phyloP scores from a whole-genome alignment of 129 eudicot genomes.

The Cynara cardunculus region DNA sequence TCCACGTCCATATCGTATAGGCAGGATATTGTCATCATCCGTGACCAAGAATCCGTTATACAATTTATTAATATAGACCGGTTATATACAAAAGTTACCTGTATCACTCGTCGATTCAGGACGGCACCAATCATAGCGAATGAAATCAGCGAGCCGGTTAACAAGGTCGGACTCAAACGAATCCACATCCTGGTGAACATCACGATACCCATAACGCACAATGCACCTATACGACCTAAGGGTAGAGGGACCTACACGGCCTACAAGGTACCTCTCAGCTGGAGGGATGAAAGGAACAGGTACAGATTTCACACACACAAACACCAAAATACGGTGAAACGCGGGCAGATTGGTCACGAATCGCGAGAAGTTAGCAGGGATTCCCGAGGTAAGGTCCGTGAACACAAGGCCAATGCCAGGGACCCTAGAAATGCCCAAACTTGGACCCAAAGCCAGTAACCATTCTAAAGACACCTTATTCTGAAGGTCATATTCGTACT shows the following conservation, averaged over 20 bases:
- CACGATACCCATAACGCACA: conserved; percentile 77
- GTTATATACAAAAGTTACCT: conserved; percentile 17
- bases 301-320: conserved; percentile 67
- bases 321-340: conserved; percentile 71
- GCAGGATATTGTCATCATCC: neutral
- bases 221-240: conserved; percentile 71
- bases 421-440: conserved; percentile 65
- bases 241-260: conserved; percentile 74
- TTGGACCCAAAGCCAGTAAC: conserved; percentile 68
- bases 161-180: conserved; percentile 55
- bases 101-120: conserved; percentile 18
- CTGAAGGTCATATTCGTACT: conserved; percentile 67
- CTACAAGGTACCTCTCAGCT: conserved; percentile 64
- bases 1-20: neutral
- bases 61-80: neutral
- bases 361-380: conserved; percentile 85
- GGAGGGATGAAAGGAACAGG: conserved; percentile 67
- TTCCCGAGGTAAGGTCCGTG: conserved; percentile 72
- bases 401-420: conserved; percentile 85
- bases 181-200: conserved; percentile 61
- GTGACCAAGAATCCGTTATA: neutral
- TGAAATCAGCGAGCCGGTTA: conserved; percentile 22
- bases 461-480: conserved; percentile 79
- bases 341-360: conserved; percentile 86
- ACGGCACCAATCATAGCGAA: conserved; percentile 25